phyloP scores from a whole-genome alignment of 306 rosid genomes.

The Dicorynia guianensis region DNA sequence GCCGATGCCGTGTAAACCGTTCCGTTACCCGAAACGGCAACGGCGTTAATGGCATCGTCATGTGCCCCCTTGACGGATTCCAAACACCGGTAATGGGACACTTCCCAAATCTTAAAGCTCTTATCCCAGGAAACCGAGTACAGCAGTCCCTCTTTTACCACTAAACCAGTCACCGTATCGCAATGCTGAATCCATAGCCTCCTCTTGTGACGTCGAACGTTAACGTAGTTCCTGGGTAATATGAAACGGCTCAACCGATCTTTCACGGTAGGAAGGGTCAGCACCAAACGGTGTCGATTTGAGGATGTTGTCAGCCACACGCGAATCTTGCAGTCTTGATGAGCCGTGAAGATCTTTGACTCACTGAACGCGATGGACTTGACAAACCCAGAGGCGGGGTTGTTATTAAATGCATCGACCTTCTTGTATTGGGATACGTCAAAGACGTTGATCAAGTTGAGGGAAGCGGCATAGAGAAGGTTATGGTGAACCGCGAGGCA shows the following conservation, averaged over 20 bases:
- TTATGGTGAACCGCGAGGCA: constrained; percentile 60
- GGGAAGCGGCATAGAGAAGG: constrained; percentile 73
- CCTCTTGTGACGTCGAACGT: constrained; percentile 53
- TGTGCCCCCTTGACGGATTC: constrained; percentile 65
- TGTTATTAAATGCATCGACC: constrained; percentile 57
- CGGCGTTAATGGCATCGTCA: constrained; percentile 68
- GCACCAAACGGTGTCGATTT: constrained; percentile 51
- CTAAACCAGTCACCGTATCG: constrained; percentile 64
- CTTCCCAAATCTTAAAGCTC: constrained; percentile 67
- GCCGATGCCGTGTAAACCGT: constrained; percentile 69
- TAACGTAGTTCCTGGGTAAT: constrained; percentile 52
- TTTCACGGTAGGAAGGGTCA: constrained; percentile 64
- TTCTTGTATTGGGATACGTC: constrained; percentile 43
- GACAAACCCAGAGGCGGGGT: constrained; percentile 57
- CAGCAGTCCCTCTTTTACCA: constrained; percentile 40
- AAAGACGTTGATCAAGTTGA: constrained; percentile 60
- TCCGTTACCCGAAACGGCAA: constrained; percentile 50
- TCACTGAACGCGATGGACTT: constrained; percentile 59
- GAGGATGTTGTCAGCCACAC: constrained; percentile 53
- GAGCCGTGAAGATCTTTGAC: constrained; percentile 65
- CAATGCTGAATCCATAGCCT: constrained; percentile 70
- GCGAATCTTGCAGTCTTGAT: constrained; percentile 73
- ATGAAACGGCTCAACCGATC: constrained; percentile 59
- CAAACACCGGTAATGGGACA: constrained; percentile 48
- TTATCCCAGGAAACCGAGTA: constrained; percentile 76